These are phyloP conservation scores for Streptanthus diversifolius DNA, from an alignment of 345 rosid genomes.

Conservation along the genomic window DNA sequence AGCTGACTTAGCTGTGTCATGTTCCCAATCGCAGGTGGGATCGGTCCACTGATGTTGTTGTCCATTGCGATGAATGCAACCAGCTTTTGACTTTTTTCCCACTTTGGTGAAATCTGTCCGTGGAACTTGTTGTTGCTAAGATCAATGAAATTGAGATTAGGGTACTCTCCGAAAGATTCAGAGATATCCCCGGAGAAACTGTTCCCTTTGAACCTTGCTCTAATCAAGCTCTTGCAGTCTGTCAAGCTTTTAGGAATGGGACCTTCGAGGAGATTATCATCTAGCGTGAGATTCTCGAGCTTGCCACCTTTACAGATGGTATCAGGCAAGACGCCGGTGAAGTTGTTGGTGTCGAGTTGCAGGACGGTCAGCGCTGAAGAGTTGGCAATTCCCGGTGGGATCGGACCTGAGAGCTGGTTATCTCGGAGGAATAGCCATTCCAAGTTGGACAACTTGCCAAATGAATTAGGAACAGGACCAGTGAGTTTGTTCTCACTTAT, in stretches of 20 bases:
- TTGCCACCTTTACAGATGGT: conserved; percentile 39
- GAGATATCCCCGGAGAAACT: conserved; percentile 39
- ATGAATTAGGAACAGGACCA: conserved; percentile 28
- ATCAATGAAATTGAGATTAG: conserved; percentile 37
- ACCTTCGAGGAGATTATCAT: conserved; percentile 33
- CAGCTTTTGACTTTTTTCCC: conserved; percentile 38
- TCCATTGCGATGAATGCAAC: conserved; percentile 24
- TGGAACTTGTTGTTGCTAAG: conserved; percentile 40
- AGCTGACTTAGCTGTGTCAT: conserved; percentile 21
- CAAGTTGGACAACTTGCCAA: conserved; percentile 15
- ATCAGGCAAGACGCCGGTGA: conserved; percentile 40
- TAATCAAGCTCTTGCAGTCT: conserved; percentile 38
- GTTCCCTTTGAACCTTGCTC: conserved; percentile 40
- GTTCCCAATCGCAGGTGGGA: conserved; percentile 42
- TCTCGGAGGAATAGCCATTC: conserved; percentile 29
- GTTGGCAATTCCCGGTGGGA: conserved; percentile 38
- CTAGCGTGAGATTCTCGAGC: conserved; percentile 37
- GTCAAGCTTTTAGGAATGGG: conserved; percentile 38
- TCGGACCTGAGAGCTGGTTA: conserved; percentile 38
- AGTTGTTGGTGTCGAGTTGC: conserved; percentile 38
- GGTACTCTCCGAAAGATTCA: conserved; percentile 37
- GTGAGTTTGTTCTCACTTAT: conserved; percentile 28
- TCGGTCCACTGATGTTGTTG: conserved; percentile 36
- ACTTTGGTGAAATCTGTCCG: conserved; percentile 38
- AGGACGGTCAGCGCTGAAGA: conserved; percentile 31